Percentiles rank a stretch among this genome's conserved stretches.
Evolutionary conservation across 495 filamentous ascomycete genomes (phyloP).

Genomic region (Tuber indicum): DNA sequence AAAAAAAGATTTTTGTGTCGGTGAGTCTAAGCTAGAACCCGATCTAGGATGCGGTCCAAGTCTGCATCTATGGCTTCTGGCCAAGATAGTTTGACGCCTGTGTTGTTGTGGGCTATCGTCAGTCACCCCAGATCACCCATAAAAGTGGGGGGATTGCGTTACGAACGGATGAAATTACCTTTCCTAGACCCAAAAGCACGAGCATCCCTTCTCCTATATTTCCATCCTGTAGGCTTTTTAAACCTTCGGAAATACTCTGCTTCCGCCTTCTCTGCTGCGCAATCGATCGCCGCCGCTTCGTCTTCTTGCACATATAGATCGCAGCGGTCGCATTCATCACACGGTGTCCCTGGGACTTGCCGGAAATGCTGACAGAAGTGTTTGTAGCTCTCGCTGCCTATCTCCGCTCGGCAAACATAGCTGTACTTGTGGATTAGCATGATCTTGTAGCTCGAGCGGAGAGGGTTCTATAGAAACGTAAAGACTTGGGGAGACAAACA

Average conservation of each 20-base stretch:
- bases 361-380: constrained; percentile 97
- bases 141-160: not conserved
- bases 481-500: constrained; percentile 54
- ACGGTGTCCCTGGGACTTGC: constrained; percentile 62
- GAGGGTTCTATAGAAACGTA: not conserved
- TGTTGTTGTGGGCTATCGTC: not conserved
- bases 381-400: constrained; percentile 58
- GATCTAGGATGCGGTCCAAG: not conserved
- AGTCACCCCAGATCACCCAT: not conserved
- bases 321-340: constrained; percentile 74
- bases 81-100: not conserved
- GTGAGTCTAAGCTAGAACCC: not conserved
- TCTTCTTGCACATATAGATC: constrained; percentile 85
- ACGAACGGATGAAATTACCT: not conserved
- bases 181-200: not conserved
- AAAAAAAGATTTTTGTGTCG: not conserved
- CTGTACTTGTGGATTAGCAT: not conserved
- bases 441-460: not conserved
- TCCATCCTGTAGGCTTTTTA: constrained; percentile 24
- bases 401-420: constrained; percentile 43
- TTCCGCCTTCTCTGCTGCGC: constrained; percentile 74
- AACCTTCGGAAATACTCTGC: constrained; percentile 56
- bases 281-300: constrained; percentile 66
- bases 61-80: not conserved
- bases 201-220: constrained; percentile 38